Conservation (phyloP, 2,329 filamentous ascomycete genomes). For the Botrytis pseudocinerea region DNA sequence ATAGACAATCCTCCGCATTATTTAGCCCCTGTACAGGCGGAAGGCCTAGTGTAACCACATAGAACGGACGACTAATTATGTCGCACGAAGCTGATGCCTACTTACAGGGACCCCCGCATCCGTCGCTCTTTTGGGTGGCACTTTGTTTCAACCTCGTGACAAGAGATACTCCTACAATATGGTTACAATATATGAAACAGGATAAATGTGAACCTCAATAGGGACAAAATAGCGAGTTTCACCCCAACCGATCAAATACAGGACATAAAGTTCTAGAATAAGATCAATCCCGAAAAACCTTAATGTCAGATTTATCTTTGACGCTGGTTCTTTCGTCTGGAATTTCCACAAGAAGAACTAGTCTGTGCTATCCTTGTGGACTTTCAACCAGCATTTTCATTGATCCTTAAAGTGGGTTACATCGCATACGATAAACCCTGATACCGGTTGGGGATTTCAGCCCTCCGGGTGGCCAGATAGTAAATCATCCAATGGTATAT, state of each 20-base stretch:
- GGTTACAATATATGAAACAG: background rate
- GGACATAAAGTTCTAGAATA: background rate
- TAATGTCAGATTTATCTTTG: background rate
- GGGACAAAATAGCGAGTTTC: background rate
- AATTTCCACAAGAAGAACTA: conserved; percentile 11
- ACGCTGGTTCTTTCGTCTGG: background rate
- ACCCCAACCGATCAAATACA: background rate
- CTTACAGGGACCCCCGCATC: conserved; percentile 12
- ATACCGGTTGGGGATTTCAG: conserved; percentile 22
- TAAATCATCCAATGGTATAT: conserved; percentile 12
- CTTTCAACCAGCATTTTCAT: conserved; percentile 20
- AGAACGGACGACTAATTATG: conserved; percentile 15
- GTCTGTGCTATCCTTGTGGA: conserved; percentile 24
- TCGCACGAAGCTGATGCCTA: conserved; percentile 20
- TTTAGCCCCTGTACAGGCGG: conserved; percentile 15
- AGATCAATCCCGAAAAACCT: conserved; percentile 8
- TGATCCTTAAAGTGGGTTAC: conserved; percentile 20
- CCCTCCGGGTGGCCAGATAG: conserved; percentile 21
- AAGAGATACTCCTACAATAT: background rate
- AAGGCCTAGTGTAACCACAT: conserved; percentile 19
- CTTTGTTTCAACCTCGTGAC: conserved; percentile 14
- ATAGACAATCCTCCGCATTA: conserved; percentile 20
- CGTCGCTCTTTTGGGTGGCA: background rate
- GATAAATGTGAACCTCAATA: background rate
- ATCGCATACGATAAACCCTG: conserved; percentile 20